Conservation (phyloP, 1,139 yeast species). For the Candida freyschussii region DNA sequence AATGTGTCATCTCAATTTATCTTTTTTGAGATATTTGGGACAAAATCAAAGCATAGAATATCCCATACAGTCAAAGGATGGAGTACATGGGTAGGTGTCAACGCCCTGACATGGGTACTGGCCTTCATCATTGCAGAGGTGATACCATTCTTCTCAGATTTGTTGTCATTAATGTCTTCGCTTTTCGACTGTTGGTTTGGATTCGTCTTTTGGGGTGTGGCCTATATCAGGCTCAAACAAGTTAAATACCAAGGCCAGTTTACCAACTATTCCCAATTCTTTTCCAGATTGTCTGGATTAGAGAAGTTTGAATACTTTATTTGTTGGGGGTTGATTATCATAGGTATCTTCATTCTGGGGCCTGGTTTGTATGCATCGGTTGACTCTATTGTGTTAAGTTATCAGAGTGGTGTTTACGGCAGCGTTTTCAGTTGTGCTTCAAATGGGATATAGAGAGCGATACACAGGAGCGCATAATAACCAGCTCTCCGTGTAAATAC, state of each 20-base stretch:
- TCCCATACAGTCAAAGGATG: constrained; percentile 49
- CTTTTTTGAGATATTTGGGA: constrained; percentile 41
- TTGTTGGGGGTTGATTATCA: constrained; percentile 36
- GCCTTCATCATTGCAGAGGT: constrained; percentile 59
- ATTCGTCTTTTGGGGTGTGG: constrained; percentile 62
- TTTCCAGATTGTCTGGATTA: constrained; percentile 21
- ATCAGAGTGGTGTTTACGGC: constrained; percentile 44
- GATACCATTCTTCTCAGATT: constrained; percentile 57
- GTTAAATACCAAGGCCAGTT: constrained; percentile 26
- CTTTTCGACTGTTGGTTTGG: constrained; percentile 65
- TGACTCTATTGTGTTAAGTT: constrained; percentile 46
- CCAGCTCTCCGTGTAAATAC: no score
- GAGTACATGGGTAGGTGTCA: constrained; percentile 45
- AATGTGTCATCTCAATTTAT: constrained; percentile 51
- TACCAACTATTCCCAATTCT: constrained; percentile 28
- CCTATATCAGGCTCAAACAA: constrained; percentile 42
- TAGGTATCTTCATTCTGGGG: constrained; percentile 52
- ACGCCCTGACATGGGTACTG: constrained; percentile 43
- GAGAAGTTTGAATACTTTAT: constrained; percentile 35
- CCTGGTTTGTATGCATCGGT: constrained; percentile 56
- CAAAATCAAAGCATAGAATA: constrained; percentile 39
- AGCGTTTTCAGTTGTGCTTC: constrained; percentile 46
- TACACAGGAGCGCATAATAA: background rate
- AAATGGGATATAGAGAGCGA: constrained; percentile 33
- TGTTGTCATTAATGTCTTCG: constrained; percentile 57